phyloP scores from a whole-genome alignment of 495 filamentous ascomycete species.

The Jackrogersella multiformis region DNA sequence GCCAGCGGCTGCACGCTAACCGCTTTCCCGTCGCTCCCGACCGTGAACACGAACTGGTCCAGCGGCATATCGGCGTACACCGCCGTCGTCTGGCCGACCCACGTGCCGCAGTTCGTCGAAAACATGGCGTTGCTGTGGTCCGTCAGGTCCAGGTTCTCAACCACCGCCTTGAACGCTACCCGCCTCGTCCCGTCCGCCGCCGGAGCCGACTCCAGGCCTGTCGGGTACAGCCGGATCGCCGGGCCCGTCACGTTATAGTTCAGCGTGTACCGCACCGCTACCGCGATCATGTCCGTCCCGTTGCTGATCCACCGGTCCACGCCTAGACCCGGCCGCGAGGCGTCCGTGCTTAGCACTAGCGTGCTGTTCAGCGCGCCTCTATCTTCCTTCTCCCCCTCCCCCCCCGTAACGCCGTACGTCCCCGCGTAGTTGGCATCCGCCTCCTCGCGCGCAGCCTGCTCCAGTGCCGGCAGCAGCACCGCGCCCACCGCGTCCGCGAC shows the following conservation, averaged over 20 bases:
- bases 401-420: conserved; percentile 40
- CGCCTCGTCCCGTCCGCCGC: conserved; percentile 37
- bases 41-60: conserved; percentile 62
- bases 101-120: conserved; percentile 59
- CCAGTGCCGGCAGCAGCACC: conserved; percentile 54
- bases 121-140: conserved; percentile 49
- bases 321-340: conserved; percentile 54
- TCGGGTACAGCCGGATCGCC: conserved; percentile 62
- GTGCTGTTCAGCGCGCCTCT: conserved; percentile 42
- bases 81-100: conserved; percentile 57
- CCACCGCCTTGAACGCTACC: conserved; percentile 59
- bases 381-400: no score
- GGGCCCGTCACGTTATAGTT: conserved; percentile 46
- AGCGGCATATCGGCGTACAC: conserved; percentile 55
- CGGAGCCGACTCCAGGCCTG: conserved; percentile 48
- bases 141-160: conserved; percentile 45
- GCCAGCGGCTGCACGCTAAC: conserved; percentile 56
- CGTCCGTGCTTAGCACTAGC: conserved; percentile 51
- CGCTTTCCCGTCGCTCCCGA: conserved; percentile 52
- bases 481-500: conserved; percentile 56
- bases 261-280: conserved; percentile 46
- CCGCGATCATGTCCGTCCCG: conserved; percentile 57
- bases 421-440: conserved; percentile 55
- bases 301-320: conserved; percentile 61
- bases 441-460: conserved; percentile 55